Evolutionary conservation across 1,139 yeast species (phyloP), one percentile per base, ranked within the genome.

Genomic region (Taiozyma sp.): DNA sequence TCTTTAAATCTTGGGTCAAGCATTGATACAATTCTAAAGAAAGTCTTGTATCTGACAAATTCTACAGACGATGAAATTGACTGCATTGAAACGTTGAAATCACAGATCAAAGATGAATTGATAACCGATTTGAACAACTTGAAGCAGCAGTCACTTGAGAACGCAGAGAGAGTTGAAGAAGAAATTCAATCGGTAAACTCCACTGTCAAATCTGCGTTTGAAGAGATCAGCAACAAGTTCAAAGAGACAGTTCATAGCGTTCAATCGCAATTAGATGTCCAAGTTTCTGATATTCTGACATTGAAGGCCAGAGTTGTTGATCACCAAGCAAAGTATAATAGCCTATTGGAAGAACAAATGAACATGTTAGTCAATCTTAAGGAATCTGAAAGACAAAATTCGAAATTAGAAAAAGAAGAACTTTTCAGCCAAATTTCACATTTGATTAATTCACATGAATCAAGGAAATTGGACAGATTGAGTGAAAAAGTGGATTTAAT

Each of bases 261-360:
- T 6, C 51, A 51, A 16, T 22, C 47, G 3, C 60, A 58, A 37
- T 35, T 59, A 1, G 45, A 49, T 7, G 51, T 56, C 2, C 62
- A 61, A 40, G 41, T 60, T 0, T 43, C 47, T 4, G 61, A 60
- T n/a, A 50, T 60, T 8, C 8, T 52, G 4, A 44, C 56, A 1
- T 39, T 60, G 24, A 52, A 58, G 4, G 43, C 43, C 9, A 56
- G 50, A 19, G 42, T 58, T 2, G 13, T 47, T 1, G 50, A 53
- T 1, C 56, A 58, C 42, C 60, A 59, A 37, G 1, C 6, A 3
- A 54, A 52, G 30, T 54, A 54, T 42, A 45, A 49, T 7, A 28
- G 32, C 1, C 21, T 51, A 13, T 47, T 61, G 4, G 51, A 45
- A 2, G 40, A 44, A 3, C 58, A 57, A 28, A 34, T 48, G 3